These are phyloP conservation scores for Globisporangium cylindrosporum DNA, from an alignment of 352 stramenopile genomes.

Conservation along the genomic window DNA sequence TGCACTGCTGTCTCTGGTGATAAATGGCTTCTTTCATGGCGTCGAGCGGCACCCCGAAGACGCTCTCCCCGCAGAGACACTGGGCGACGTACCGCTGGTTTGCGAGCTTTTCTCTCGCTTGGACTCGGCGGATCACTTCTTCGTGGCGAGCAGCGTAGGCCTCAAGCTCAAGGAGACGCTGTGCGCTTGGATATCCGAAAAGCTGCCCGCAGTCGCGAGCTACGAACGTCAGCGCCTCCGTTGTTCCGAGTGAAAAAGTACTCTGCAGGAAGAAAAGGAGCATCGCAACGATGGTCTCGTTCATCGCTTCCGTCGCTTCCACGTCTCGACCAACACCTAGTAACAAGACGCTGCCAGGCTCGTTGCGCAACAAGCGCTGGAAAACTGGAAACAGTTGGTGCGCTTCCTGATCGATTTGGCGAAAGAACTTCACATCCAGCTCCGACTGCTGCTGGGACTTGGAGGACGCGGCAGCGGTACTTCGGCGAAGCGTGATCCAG, in stretches of 20 bases:
- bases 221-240: conserved; percentile 15
- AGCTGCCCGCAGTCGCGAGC: conserved; percentile 16
- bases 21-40: conserved; percentile 18
- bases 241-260: conserved; percentile 30
- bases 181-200: conserved; percentile 26
- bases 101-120: conserved; percentile 18
- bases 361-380: conserved; percentile 42
- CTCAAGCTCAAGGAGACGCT: conserved; percentile 33
- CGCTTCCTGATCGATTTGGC: conserved; percentile 38
- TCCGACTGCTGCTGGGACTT: conserved; percentile 3
- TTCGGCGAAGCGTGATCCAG: conserved; percentile 1
- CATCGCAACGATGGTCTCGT: conserved; percentile 25
- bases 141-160: conserved; percentile 15
- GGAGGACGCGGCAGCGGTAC: not conserved
- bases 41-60: conserved; percentile 23
- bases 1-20: conserved; percentile 22
- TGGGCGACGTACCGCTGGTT: conserved; percentile 22
- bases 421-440: conserved; percentile 25
- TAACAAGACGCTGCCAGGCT: conserved; percentile 39
- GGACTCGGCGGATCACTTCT: not conserved
- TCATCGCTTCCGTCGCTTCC: conserved; percentile 20
- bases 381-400: conserved; percentile 37
- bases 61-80: conserved; percentile 45
- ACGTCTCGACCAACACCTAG: conserved; percentile 27
- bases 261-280: conserved; percentile 53